Conservation (phyloP, 495 filamentous ascomycete genomes). For the Penicillium silybi region DNA sequence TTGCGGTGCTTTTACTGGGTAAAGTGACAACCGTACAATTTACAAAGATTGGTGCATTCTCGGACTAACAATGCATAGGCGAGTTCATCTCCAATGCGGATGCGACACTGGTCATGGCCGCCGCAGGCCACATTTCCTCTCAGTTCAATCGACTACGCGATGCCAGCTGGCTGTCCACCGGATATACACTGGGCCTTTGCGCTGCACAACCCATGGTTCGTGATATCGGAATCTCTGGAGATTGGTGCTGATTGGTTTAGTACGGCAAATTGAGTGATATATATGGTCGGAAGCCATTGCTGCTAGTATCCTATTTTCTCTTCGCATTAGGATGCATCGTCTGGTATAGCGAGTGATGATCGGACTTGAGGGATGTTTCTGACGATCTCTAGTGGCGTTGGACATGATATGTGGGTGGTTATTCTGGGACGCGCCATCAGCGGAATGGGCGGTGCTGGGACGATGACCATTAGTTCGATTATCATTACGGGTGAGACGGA, state of each 20-base stretch:
- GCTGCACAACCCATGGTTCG: slow-evolving; percentile 54
- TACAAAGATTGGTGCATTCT: not conserved
- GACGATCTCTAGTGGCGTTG: slow-evolving; percentile 43
- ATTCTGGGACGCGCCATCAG: slow-evolving; percentile 56
- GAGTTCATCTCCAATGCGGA: slow-evolving; percentile 65
- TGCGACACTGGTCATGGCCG: slow-evolving; percentile 58
- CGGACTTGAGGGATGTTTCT: not conserved
- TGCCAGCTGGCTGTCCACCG: slow-evolving; percentile 65
- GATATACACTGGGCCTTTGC: slow-evolving; percentile 56
- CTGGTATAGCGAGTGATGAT: slow-evolving; percentile 19
- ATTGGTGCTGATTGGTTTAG: slow-evolving; percentile 13
- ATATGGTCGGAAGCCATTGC: slow-evolving; percentile 40
- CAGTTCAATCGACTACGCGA: slow-evolving; percentile 58
- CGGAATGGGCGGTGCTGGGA: slow-evolving; percentile 57
- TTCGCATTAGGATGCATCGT: slow-evolving; percentile 41
- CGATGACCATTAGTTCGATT: slow-evolving; percentile 52
- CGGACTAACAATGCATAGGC: slow-evolving; percentile 32
- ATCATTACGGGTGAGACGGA: slow-evolving; percentile 55
- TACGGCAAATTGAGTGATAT: slow-evolving; percentile 48
- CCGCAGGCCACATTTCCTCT: slow-evolving; percentile 59
- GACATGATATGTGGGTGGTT: slow-evolving; percentile 47
- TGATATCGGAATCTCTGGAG: not conserved
- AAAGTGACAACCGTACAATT: not conserved
- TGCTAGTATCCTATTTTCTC: slow-evolving; percentile 39
- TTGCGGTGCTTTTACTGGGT: slow-evolving; percentile 38